Conservation (phyloP, 1,139 yeast species). For the Nematodospora anomalae region DNA sequence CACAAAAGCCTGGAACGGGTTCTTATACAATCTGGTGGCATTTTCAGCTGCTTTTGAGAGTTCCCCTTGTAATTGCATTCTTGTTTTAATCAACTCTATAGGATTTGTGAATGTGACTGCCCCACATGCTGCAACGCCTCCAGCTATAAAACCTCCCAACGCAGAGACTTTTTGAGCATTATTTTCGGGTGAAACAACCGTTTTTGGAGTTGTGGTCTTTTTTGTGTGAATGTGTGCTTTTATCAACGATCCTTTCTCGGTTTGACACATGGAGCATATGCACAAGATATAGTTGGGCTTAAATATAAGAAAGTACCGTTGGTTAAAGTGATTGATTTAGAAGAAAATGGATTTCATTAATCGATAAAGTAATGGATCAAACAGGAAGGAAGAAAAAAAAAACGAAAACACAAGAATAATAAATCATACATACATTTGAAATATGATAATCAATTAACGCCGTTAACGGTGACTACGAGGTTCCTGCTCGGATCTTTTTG, state of each 20-base stretch:
- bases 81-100: constrained; percentile 86
- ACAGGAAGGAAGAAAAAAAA: too few species aligned
- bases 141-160: constrained; percentile 85
- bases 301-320: too few species aligned
- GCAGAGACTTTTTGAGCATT: constrained; percentile 57
- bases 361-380: too few species aligned
- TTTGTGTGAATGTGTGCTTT: background rate
- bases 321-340: too few species aligned
- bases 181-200: constrained; percentile 2
- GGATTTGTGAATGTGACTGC: constrained; percentile 98
- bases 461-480: too few species aligned
- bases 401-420: too few species aligned
- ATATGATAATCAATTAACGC: too few species aligned
- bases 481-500: too few species aligned
- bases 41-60: constrained; percentile 52
- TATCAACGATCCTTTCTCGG: constrained; percentile 3
- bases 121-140: constrained; percentile 95
- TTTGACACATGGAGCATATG: constrained; percentile 11
- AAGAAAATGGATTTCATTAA: too few species aligned
- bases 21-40: constrained; percentile 62
- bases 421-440: too few species aligned
- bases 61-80: constrained; percentile 97
- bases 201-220: constrained; percentile 30
- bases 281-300: too few species aligned
- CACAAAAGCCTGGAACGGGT: constrained; percentile 80